A percentile compares a stretch with the other conserved stretches of the same genome.
These are phyloP conservation scores for Priceomyces haplophilus DNA, from an alignment of 805 yeast species.

Conservation along the genomic window DNA sequence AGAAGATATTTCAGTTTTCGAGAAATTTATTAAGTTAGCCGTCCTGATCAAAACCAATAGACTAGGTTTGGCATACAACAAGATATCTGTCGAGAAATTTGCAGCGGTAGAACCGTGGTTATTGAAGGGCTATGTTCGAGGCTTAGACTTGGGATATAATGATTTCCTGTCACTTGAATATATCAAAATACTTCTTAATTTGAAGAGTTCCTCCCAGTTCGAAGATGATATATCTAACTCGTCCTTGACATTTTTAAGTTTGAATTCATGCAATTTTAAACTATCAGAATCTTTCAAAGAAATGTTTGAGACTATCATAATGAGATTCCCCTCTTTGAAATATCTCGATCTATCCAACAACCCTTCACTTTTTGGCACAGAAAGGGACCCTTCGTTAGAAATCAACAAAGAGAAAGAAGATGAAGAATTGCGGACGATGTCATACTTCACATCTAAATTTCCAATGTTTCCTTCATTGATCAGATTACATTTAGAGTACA, in stretches of 20 bases:
- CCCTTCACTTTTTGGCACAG: constrained; percentile 60
- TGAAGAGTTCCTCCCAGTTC: constrained; percentile 18
- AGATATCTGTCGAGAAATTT: constrained; percentile 58
- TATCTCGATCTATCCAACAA: constrained; percentile 77
- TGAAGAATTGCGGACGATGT: constrained; percentile 32
- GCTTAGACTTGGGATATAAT: constrained; percentile 83
- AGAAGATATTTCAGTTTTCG: constrained; percentile 52
- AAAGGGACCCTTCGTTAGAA: neutral
- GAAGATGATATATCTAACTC: constrained; percentile 19
- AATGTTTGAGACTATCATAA: constrained; percentile 48
- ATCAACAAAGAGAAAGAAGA: neutral
- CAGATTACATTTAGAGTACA: constrained; percentile 70
- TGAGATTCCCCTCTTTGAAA: constrained; percentile 56
- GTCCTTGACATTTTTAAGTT: constrained; percentile 47
- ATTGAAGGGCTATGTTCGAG: constrained; percentile 46
- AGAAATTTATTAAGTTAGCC: constrained; percentile 54
- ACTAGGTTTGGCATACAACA: constrained; percentile 76
- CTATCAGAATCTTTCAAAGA: constrained; percentile 48
- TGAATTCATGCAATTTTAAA: constrained; percentile 60
- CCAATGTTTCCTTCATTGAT: constrained; percentile 65
- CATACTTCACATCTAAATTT: constrained; percentile 56
- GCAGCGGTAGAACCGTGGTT: constrained; percentile 59
- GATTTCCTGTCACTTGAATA: constrained; percentile 47
- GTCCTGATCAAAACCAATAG: constrained; percentile 53
- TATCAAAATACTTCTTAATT: constrained; percentile 38